phyloP scores from a whole-genome alignment of 257 asterid genomes.

The Scutellaria minor region DNA sequence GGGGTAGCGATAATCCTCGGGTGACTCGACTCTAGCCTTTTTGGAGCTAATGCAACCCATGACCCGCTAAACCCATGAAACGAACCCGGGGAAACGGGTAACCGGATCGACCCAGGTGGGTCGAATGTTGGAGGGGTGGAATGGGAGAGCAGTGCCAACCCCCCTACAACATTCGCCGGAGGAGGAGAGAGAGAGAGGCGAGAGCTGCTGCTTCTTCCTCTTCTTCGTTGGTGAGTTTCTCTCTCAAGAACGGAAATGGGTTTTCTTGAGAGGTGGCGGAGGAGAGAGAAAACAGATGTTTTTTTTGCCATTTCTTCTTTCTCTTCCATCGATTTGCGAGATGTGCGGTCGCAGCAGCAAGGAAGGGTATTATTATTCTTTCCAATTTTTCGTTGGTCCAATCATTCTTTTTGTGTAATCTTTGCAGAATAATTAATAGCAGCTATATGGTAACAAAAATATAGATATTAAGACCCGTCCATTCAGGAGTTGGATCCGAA shows the following conservation, averaged over 20 bases:
- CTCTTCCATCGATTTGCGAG: conserved; percentile 37
- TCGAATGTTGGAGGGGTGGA: conserved; percentile 38
- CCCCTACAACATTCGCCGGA: conserved; percentile 48
- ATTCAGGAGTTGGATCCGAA: conserved; percentile 35
- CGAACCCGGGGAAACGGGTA: conserved; percentile 39
- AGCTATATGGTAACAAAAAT: no score
- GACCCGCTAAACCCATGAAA: conserved; percentile 83
- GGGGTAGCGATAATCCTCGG: conserved; percentile 29
- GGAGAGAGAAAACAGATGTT: conserved; percentile 27
- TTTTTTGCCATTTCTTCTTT: conserved; percentile 25
- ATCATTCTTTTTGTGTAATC: not conserved
- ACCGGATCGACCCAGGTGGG: conserved; percentile 49
- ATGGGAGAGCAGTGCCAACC: not conserved
- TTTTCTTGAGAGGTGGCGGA: conserved; percentile 29
- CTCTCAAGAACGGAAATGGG: conserved; percentile 13
- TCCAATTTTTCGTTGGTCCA: conserved; percentile 29
- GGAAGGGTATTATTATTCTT: conserved; percentile 9
- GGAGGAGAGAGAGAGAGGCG: conserved; percentile 7
- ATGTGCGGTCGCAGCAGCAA: conserved; percentile 42
- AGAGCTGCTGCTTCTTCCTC: not conserved
- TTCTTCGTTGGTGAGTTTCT: no score
- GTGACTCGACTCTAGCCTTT: conserved; percentile 52
- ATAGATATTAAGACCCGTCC: conserved; percentile 18
- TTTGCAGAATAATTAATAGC: no score
- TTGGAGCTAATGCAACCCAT: conserved; percentile 98